Evolutionary conservation across 495 filamentous ascomycete species (phyloP), one percentile per base, ranked within the genome.

Genomic region (Wilcoxina mikolae): DNA sequence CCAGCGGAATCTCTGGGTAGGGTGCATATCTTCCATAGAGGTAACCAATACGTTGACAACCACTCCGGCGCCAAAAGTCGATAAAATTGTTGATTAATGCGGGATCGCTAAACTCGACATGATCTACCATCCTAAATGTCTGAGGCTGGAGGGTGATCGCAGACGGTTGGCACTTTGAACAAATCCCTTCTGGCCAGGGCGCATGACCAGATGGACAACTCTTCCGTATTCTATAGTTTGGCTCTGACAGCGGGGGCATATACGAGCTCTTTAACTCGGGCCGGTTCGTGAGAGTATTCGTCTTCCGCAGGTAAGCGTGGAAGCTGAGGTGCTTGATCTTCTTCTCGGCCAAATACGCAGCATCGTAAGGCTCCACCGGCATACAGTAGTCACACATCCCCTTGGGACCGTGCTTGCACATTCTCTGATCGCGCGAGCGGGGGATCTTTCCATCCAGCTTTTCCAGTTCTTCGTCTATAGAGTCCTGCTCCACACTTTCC

Each of bases 321-420:
- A 95, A 95, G 0, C 90, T 95, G 27, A 93, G 75, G 66, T 95
- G 91, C 68, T 99, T 99, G 74, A 99, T 95, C 73, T 95, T 95
- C 70, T 87, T 91, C 62, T 96, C 89, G 2, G 78, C 76, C 18
- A 99, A 75, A 61, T 96, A 93, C 47, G 83, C 78, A 23, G 79
- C 65, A 66, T 90, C 83, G 69, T 94, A 99, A 11, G 91, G 93
- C 65, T 99, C 93, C 28, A 99, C 72, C 0, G 91, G 91, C 85
- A 90, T 95, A 74, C 91, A 99, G 69, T 95, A 95, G 69, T 99
- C 91, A 68, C 91, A 99, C 93, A 96, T 96, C 58, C 93, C 91
- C 68, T 93, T 94, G 20, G 82, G 80, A 4, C 90, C 89, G 68
- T 99, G 91, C 60, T 83, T 83, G 71, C 91, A 99, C 84, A 99